Evolutionary conservation across 768 basidiomycete genomes (phyloP).

Genomic region (Auricularia cornea): DNA sequence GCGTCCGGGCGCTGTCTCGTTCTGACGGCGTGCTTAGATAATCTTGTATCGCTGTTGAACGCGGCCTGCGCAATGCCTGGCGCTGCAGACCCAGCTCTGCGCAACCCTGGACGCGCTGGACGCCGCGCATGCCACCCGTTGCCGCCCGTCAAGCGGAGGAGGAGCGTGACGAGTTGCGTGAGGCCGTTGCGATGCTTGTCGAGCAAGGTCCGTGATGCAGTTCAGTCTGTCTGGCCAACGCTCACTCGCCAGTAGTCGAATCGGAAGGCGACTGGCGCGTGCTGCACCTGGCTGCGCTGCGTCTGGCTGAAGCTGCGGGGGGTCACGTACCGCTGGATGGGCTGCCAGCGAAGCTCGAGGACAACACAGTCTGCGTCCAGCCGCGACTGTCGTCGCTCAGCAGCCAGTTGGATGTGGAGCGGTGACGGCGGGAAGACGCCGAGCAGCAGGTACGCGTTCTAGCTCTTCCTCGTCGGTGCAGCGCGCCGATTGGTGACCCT

Average conservation of each 20-base stretch:
- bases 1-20: no score
- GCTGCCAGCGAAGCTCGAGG: neutral
- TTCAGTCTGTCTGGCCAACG: neutral
- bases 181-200: conserved; percentile 44
- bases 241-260: neutral
- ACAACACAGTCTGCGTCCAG: neutral
- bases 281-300: neutral
- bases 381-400: neutral
- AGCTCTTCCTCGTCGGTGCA: conserved; percentile 34
- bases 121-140: conserved; percentile 33
- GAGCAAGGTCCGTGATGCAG: conserved; percentile 43
- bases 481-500: conserved; percentile 32
- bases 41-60: conserved; percentile 23
- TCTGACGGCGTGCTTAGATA: no score
- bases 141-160: conserved; percentile 30
- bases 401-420: neutral
- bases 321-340: neutral
- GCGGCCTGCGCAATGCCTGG: conserved; percentile 33
- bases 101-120: conserved; percentile 44
- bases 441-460: conserved; percentile 20
- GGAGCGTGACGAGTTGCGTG: conserved; percentile 46
- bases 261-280: neutral
- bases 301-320: neutral
- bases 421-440: neutral
- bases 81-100: conserved; percentile 38